Conservation (phyloP, 2,329 filamentous ascomycete genomes). For the Macrophomina pseudophaseolina region DNA sequence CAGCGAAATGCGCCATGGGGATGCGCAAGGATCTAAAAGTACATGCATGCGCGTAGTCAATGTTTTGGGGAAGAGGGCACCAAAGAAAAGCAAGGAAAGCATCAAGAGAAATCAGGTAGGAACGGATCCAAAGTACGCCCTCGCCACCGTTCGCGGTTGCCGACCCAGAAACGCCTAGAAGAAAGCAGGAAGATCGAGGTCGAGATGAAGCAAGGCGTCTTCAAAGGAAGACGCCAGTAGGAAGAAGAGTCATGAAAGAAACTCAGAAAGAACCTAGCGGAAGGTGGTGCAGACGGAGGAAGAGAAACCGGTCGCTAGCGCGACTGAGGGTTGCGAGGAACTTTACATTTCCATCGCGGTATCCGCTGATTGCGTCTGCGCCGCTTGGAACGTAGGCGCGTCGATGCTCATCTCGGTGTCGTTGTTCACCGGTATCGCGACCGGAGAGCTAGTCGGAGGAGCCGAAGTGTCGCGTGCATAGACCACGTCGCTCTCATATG, state of each 20-base stretch:
- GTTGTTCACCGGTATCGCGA: slow-evolving; percentile 14
- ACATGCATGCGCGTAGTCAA: slow-evolving; percentile 27
- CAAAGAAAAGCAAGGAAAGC: slow-evolving; percentile 16
- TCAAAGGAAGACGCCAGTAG: slow-evolving; percentile 11
- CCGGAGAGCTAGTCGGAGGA: slow-evolving; percentile 9
- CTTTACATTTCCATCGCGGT: slow-evolving; percentile 25
- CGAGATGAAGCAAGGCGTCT: slow-evolving; percentile 18
- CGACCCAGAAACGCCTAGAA: slow-evolving; percentile 16
- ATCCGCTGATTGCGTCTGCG: slow-evolving; percentile 8
- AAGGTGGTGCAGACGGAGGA: slow-evolving; percentile 5
- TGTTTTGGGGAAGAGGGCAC: slow-evolving; percentile 22
- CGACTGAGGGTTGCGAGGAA: not conserved
- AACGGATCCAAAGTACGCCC: slow-evolving; percentile 22
- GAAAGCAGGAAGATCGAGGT: slow-evolving; percentile 25
- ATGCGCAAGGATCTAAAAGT: slow-evolving; percentile 23
- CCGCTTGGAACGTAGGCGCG: slow-evolving; percentile 7
- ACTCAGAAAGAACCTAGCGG: slow-evolving; percentile 1
- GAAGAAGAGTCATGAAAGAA: slow-evolving; percentile 6
- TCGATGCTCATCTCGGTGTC: slow-evolving; percentile 27
- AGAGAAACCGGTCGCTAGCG: not conserved
- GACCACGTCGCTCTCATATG: slow-evolving; percentile 26
- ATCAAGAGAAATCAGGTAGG: slow-evolving; percentile 19
- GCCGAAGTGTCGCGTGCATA: slow-evolving; percentile 22
- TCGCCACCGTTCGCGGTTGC: slow-evolving; percentile 14
- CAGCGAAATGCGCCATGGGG: slow-evolving; percentile 11